Conservation (phyloP, 2,329 filamentous ascomycete genomes). For the Cladobotryum mycophilum region DNA sequence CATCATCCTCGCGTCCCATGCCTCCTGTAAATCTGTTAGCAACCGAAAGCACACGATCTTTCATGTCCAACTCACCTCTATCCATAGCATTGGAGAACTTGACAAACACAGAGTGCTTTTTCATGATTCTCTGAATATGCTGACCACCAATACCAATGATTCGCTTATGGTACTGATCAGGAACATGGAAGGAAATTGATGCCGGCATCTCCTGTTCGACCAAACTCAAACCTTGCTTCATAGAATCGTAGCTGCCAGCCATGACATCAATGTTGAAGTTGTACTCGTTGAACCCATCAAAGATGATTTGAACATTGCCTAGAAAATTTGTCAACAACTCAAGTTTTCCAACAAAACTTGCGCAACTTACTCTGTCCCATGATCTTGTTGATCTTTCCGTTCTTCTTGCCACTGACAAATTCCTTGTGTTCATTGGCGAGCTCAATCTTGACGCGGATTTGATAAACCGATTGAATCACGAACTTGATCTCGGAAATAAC, state of each 20-base stretch:
- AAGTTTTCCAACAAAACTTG: not conserved
- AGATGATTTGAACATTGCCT: conserved; percentile 96
- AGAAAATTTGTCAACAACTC: not conserved
- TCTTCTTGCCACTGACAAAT: conserved; percentile 99
- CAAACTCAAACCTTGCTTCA: conserved; percentile 83
- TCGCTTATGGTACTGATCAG: conserved; percentile 98
- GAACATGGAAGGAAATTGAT: conserved; percentile 97
- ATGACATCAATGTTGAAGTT: conserved; percentile 99
- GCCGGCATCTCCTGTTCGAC: conserved; percentile 99
- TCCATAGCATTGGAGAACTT: conserved; percentile 99
- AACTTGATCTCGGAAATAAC: conserved; percentile 91
- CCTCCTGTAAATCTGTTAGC: conserved; percentile 37
- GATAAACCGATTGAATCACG: conserved; percentile 78
- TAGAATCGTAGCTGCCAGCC: conserved; percentile 84
- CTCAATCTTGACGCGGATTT: conserved; percentile 96
- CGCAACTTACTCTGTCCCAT: conserved; percentile 78
- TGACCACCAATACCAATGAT: conserved; percentile 98
- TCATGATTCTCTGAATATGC: conserved; percentile 99
- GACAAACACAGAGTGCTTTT: conserved; percentile 99
- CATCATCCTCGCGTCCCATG: conserved; percentile 91
- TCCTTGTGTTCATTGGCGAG: conserved; percentile 99
- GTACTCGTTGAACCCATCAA: conserved; percentile 98
- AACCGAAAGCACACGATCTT: not conserved
- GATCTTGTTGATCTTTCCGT: conserved; percentile 99
- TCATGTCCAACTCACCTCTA: conserved; percentile 50